Base-by-base conservation (phyloP, 352 stramenopile species). In the Phytophthora pistaciae region DNA sequence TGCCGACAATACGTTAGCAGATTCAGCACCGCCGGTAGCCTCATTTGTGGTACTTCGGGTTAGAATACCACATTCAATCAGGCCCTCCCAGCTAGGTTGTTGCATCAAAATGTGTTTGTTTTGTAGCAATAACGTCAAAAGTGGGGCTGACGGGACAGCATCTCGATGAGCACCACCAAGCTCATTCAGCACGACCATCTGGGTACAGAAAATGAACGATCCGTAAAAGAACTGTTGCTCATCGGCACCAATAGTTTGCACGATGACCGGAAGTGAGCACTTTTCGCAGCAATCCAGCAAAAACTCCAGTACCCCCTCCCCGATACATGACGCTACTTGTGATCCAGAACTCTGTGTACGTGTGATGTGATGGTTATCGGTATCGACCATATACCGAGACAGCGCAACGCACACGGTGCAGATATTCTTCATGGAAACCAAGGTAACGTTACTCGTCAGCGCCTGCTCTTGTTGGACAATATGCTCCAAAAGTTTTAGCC, bases 151-250 rank as follows among this genome's bases (percentile, higher is more conserved):
- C 2, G 72, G 76, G 21, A 70, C 31, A 0, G 25, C 59, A 10
- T 60, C 66, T 58, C 72, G 72, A 48, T 93, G 85, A 9, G 64
- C 52, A n/a, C 79, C 77, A 31, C 70, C 77, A 11, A 95, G 56
- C 36, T 92, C 86, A 48, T 74, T 88, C 27, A 95, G 54, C 1
- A 92, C 14, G 8, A 87, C 81, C 0, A 65, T 77, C 68, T 95
- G 86, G 1, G 70, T 65, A 23, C 76, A 91, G 55, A 92, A 95
- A 13, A 95, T 79, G 5, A 95, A 64, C 6, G 76, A 80, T 3
- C 82, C 78, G 56, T 91, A 92, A 64, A 94, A 91, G 44, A 93
- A 93, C 16, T 89, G 88, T 27, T 92, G 84, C 13, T 86, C 73
- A 31, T 92, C 86, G 0, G 56, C 53, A 7, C 86, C 84, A 20